A percentile compares a stretch with the other conserved stretches of the same genome.
These are phyloP conservation scores for Gossypium herbaceum DNA, from an alignment of 345 rosid genomes.

Conservation along the genomic window DNA sequence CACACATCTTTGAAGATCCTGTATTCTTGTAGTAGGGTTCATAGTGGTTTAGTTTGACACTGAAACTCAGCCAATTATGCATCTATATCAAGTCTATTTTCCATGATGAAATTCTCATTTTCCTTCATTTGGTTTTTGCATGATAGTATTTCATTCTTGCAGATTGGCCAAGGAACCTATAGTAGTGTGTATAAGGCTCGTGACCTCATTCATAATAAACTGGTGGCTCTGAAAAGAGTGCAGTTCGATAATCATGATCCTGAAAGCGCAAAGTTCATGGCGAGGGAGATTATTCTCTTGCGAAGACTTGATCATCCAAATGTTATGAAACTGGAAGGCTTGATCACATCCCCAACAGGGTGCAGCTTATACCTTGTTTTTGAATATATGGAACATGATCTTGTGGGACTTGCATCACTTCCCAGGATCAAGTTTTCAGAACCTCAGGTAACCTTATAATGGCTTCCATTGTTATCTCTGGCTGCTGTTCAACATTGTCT, in stretches of 20 bases:
- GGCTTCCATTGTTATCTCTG: not conserved
- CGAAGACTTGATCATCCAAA: constrained; percentile 94
- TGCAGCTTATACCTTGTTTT: constrained; percentile 84
- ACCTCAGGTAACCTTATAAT: constrained; percentile 64
- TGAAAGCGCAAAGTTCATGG: constrained; percentile 91
- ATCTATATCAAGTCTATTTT: not conserved
- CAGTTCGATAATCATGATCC: constrained; percentile 74
- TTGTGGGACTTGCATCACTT: constrained; percentile 79
- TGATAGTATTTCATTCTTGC: constrained; percentile 29
- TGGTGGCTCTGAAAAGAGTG: constrained; percentile 83
- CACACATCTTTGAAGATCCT: not conserved
- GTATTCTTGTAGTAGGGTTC: not conserved
- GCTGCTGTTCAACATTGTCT: constrained; percentile 1
- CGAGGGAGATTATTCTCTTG: constrained; percentile 75
- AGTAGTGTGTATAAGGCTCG: constrained; percentile 89
- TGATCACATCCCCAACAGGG: constrained; percentile 74
- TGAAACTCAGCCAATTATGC: not conserved
- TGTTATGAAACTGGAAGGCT: constrained; percentile 81
- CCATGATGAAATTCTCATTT: constrained; percentile 10
- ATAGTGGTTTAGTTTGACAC: not conserved
- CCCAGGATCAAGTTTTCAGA: constrained; percentile 81
- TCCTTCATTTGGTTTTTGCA: not conserved
- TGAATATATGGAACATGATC: constrained; percentile 99
- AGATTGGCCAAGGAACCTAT: constrained; percentile 99
- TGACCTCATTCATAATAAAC: constrained; percentile 57